These are phyloP conservation scores for Euphrasia confusa DNA, from an alignment of 257 asterid species.

Conservation along the genomic window DNA sequence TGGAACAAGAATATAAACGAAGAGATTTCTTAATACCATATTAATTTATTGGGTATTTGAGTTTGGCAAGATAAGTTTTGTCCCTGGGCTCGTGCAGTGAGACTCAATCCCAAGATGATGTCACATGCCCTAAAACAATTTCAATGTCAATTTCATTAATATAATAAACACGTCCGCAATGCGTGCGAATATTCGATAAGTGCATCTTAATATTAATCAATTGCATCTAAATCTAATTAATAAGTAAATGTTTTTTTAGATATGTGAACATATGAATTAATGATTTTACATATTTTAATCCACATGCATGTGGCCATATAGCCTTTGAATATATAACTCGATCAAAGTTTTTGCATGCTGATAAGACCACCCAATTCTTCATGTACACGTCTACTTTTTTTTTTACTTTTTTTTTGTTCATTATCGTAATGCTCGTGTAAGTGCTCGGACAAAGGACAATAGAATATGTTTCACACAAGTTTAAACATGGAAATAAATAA, in stretches of 20 bases:
- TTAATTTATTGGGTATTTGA: slow-evolving; percentile 23
- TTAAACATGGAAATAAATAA: no score
- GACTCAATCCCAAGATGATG: slow-evolving; percentile 69
- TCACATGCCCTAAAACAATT: slow-evolving; percentile 46
- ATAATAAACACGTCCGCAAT: slow-evolving; percentile 35
- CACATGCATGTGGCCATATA: slow-evolving; percentile 28
- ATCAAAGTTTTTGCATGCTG: slow-evolving; percentile 24
- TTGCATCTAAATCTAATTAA: slow-evolving; percentile 39
- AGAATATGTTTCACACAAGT: no score
- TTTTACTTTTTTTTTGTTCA: no score
- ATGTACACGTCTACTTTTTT: neutral
- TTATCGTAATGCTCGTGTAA: no score
- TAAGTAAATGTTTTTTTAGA: slow-evolving; percentile 25
- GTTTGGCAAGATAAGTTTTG: slow-evolving; percentile 39
- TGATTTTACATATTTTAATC: slow-evolving; percentile 19
- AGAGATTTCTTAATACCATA: neutral
- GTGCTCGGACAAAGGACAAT: no score
- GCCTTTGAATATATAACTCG: slow-evolving; percentile 38
- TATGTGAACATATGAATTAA: slow-evolving; percentile 36
- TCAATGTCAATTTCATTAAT: neutral
- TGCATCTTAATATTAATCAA: slow-evolving; percentile 33
- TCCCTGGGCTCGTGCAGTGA: slow-evolving; percentile 34
- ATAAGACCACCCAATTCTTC: slow-evolving; percentile 18
- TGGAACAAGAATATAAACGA: no score
- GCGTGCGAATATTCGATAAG: slow-evolving; percentile 88